Base-by-base conservation (phyloP, 108 stramenopile species). In the Skeletonema grethae region DNA sequence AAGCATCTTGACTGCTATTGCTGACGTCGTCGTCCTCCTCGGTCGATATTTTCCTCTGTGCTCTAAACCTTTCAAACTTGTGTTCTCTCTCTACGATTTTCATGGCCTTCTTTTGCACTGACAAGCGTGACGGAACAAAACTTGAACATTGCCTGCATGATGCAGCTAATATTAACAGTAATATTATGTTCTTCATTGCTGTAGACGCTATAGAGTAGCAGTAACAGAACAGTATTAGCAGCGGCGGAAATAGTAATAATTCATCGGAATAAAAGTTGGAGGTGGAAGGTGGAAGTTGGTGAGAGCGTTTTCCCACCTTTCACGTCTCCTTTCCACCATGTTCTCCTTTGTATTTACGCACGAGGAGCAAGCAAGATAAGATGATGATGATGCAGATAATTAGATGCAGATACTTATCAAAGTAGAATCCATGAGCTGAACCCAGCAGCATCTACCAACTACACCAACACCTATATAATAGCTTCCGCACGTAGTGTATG, bases 41-140 rank as follows among this genome's bases (percentile, higher is more conserved):
- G 50, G 50, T n/a, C 15, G 41, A 53, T 53, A 9, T 22, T 22
- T 53, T 53, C 22, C 50, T 53, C 50, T 53, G 22, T 53, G 50
- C 50, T 24, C 50, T 7, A 20, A 22, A 22, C 6, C 16, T 22
- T 53, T 22, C 0, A 20, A 53, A 22, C 0, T 53, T 22, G 7
- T 53, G 50, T n/a, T 53, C 20, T 22, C 20, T 53, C 7, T 53
- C 20, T 24, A 7, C 18, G 20, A 3, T 20, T 53, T 5, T 53
- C 6, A 22, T 24, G 50, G 22, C 22, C 41, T n/a, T 15, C 41
- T 43, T 43, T 7, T 22, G 22, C 18, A 53, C 2, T 22, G 22
- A 53, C 2, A 24, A 24, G 4, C 7, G 50, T 22, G 50, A 53
- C 22, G 50, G 18, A 24, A 22, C 50, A 53, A 53, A 53, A 24